phyloP scores from a whole-genome alignment of 2,329 filamentous ascomycete genomes.

The Arthrobotrys iridis region DNA sequence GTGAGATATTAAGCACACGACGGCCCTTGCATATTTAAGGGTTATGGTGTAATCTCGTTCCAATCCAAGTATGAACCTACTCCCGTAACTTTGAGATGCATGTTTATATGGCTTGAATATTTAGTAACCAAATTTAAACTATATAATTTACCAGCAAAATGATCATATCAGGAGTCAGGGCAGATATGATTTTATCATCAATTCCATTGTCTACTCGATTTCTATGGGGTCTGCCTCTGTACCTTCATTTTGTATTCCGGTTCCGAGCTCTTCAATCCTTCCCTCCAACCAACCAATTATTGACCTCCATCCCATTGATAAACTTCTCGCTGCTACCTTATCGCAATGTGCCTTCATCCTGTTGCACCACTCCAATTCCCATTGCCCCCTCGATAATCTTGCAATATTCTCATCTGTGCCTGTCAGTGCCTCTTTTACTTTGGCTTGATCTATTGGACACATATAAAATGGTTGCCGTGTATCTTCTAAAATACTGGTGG shows the following conservation, averaged over 20 bases:
- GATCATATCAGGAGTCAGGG: too few relatives aligned
- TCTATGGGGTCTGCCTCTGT: constrained; percentile 4
- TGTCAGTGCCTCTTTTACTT: constrained; percentile 62
- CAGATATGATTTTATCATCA: too few relatives aligned
- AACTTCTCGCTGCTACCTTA: not conserved
- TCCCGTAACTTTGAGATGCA: too few relatives aligned
- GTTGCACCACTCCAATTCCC: constrained; percentile 31
- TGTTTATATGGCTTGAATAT: too few relatives aligned
- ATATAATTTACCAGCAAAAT: too few relatives aligned
- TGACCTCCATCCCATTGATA: constrained; percentile 28
- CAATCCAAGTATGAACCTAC: too few relatives aligned
- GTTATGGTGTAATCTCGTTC: too few relatives aligned
- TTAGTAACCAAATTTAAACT: too few relatives aligned
- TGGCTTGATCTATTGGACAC: constrained; percentile 70
- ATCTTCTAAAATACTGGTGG: constrained; percentile 69
- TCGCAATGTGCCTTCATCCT: constrained; percentile 24
- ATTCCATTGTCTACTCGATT: not conserved
- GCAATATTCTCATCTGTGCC: constrained; percentile 7
- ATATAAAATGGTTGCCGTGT: constrained; percentile 71
- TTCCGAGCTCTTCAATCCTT: constrained; percentile 32
- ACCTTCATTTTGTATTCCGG: not conserved
- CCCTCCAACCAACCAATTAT: constrained; percentile 35
- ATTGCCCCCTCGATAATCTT: constrained; percentile 3
- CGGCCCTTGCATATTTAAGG: too few relatives aligned
- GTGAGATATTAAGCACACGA: too few relatives aligned